Evolutionary conservation across 202 grass and related monocot genomes (phyloP).

Genomic region (Cymbopogon flexuosus): DNA sequence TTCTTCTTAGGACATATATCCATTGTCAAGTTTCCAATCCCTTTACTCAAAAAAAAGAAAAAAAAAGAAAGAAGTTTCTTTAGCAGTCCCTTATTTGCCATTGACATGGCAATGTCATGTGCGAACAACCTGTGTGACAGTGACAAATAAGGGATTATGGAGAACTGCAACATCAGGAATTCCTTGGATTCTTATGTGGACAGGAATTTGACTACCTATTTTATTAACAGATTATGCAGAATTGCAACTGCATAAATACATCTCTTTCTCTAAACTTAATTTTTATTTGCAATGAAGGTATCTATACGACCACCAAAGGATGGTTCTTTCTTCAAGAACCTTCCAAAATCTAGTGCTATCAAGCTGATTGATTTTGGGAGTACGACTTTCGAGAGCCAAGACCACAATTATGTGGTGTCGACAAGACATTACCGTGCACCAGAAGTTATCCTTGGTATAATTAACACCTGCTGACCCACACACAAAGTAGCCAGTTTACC

Average conservation of each 20-base stretch:
- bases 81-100: not conserved
- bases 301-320: slow-evolving; percentile 58
- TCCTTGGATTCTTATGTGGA: not conserved
- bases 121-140: not conserved
- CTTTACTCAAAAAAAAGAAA: not conserved
- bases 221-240: not conserved
- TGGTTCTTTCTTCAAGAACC: slow-evolving; percentile 74
- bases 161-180: not conserved
- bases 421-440: slow-evolving; percentile 97
- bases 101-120: not conserved
- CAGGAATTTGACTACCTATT: slow-evolving; percentile 22
- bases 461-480: not conserved
- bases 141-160: not conserved
- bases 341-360: slow-evolving; percentile 96
- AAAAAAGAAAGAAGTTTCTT: too few relatives aligned
- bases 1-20: not conserved
- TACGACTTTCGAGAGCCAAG: slow-evolving; percentile 95
- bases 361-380: slow-evolving; percentile 99
- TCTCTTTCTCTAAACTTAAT: slow-evolving; percentile 18
- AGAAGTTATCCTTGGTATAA: slow-evolving; percentile 97
- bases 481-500: not conserved
- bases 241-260: not conserved
- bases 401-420: slow-evolving; percentile 97
- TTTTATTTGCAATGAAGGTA: slow-evolving; percentile 47
- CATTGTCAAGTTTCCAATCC: not conserved